Conservation (phyloP, 192 early-diverging fungal genomes). For the Entomortierella parvispora region DNA sequence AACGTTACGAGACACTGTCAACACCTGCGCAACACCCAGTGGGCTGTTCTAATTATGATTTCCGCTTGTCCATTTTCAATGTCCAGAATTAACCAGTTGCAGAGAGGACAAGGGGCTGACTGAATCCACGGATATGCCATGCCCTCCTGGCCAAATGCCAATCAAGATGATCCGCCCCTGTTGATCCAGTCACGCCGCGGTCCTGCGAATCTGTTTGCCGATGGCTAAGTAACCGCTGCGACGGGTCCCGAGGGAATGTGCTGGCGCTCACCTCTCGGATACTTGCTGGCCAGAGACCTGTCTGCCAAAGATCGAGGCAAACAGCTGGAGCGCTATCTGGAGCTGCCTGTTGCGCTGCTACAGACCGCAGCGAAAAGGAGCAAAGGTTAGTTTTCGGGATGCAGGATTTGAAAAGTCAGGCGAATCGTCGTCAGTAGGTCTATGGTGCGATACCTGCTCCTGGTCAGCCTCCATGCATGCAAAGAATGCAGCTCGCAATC, state of each 20-base stretch:
- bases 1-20: too few relatives aligned
- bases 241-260: background rate
- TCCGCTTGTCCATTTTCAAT: too few relatives aligned
- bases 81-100: background rate
- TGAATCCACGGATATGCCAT: too few relatives aligned
- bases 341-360: constrained; percentile 29
- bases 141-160: background rate
- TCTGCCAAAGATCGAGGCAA: constrained; percentile 48
- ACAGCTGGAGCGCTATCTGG: constrained; percentile 33
- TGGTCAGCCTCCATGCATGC: constrained; percentile 47
- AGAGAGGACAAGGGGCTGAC: background rate
- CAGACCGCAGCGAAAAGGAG: background rate
- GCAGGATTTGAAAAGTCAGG: background rate
- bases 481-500: constrained; percentile 44
- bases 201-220: too few relatives aligned
- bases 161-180: too few relatives aligned
- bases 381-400: background rate
- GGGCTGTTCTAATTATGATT: too few relatives aligned
- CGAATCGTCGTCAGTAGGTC: background rate
- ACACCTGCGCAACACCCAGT: too few relatives aligned
- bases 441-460: constrained; percentile 27
- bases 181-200: too few relatives aligned
- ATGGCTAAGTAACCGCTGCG: too few relatives aligned
- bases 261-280: constrained; percentile 24
- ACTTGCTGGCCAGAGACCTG: constrained; percentile 48